Evolutionary conservation across 163 green algal species (phyloP), one percentile per base, ranked within the genome.

Genomic region (Chlorella variabilis): DNA sequence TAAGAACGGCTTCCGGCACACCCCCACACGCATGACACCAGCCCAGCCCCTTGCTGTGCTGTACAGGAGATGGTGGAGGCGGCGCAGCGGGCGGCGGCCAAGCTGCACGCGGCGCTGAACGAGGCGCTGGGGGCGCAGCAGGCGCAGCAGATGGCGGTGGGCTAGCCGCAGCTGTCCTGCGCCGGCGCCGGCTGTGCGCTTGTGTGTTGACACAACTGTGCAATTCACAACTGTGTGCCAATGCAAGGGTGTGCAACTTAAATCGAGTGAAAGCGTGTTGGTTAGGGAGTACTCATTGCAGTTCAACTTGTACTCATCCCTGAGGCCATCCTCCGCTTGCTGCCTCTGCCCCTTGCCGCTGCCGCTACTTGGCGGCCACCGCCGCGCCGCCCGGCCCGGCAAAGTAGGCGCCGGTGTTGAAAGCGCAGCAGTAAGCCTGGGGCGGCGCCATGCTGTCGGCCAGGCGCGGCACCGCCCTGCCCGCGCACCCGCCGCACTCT

Each of bases 21-120:
- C n/a, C n/a, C n/a, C n/a, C n/a, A n/a, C n/a, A n/a, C n/a, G n/a
- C n/a, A n/a, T 54, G 11, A 54, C 45, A 54, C 20, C 54, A 41
- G 3, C 5, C 8, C 41, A 62, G 15, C 38, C 13, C 6, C 42
- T 5, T 39, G 6, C 45, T 48, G 31, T 7, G 23, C 3, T 27
- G 38, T 48, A 42, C 75, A 86, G 81, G 81, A 89, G 2, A 89
- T 86, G 81, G 34, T 89, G 11, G 75, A 80, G 25, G 45, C 80
- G 23, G 80, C 84, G 13, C 48, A 76, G 56, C 38, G 71, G n/a
- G 27, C 69, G 29, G 75, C 62, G 17, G 42, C 54, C 9, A 86
- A 88, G 85, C 86, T 94, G 56, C 91, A 95, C 59, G 48, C 81
- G 4, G 89, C 91, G 41, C 61, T 95, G 61, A 71, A 67, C 3